phyloP scores from a whole-genome alignment of 2,329 filamentous ascomycete genomes.

The Pseudofabraea citricarpa region DNA sequence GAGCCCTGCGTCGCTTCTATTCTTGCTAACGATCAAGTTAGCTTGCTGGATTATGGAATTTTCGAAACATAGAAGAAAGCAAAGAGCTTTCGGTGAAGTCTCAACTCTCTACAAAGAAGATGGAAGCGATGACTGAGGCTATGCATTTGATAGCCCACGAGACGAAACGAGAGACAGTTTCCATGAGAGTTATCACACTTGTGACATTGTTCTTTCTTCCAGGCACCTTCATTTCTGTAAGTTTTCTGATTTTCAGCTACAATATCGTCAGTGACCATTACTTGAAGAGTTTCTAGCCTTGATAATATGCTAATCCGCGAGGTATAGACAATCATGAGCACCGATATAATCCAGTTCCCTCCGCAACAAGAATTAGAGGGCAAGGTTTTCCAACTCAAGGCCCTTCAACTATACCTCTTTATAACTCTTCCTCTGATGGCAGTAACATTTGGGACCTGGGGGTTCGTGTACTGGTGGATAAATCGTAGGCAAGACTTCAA shows the following conservation, averaged over 20 bases:
- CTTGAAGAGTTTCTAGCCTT: not conserved
- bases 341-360: slow-evolving; percentile 28
- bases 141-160: slow-evolving; percentile 30
- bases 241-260: slow-evolving; percentile 5
- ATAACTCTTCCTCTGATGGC: slow-evolving; percentile 31
- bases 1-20: not conserved
- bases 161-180: slow-evolving; percentile 33
- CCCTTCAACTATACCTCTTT: slow-evolving; percentile 28
- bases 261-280: no score
- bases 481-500: slow-evolving; percentile 8
- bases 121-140: slow-evolving; percentile 21
- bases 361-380: slow-evolving; percentile 3
- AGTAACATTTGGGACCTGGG: slow-evolving; percentile 30
- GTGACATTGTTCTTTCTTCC: slow-evolving; percentile 38
- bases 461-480: slow-evolving; percentile 26
- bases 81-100: slow-evolving; percentile 21
- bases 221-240: slow-evolving; percentile 37
- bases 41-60: slow-evolving; percentile 31
- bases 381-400: slow-evolving; percentile 17
- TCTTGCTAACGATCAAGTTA: slow-evolving; percentile 8
- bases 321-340: slow-evolving; percentile 35
- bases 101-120: slow-evolving; percentile 14
- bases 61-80: slow-evolving; percentile 27
- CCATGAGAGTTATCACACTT: slow-evolving; percentile 36
- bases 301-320: not conserved